These are phyloP conservation scores for Colletotrichum horii DNA, from an alignment of 2,329 filamentous ascomycete species.

Conservation along the genomic window DNA sequence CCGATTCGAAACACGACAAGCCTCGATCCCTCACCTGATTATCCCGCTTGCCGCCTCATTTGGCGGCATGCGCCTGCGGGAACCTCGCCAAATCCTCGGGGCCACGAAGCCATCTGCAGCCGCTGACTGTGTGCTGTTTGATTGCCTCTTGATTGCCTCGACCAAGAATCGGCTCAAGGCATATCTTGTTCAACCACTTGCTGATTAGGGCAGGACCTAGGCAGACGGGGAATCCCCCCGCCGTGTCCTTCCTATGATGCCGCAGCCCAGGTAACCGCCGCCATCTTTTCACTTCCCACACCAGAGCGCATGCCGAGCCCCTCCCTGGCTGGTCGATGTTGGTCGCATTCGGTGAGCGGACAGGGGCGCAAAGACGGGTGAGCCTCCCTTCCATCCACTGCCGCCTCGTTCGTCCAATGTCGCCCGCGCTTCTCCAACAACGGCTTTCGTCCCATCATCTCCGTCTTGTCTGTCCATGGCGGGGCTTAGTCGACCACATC, in stretches of 20 bases:
- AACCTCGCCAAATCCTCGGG: conserved; percentile 12
- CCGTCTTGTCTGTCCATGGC: background rate
- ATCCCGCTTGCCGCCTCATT: background rate
- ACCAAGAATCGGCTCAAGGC: background rate
- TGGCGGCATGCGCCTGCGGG: conserved; percentile 3
- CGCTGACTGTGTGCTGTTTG: background rate
- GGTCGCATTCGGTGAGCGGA: background rate
- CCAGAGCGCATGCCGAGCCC: background rate
- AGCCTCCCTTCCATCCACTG: background rate
- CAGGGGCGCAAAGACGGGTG: background rate
- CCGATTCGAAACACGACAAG: conserved; percentile 15
- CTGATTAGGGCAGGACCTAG: background rate
- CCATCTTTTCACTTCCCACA: background rate
- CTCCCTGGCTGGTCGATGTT: background rate
- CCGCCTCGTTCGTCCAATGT: conserved; percentile 6
- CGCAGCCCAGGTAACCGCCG: background rate
- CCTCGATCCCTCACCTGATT: conserved; percentile 12
- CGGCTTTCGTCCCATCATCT: background rate
- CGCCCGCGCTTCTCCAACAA: background rate
- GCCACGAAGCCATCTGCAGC: background rate
- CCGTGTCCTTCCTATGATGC: background rate
- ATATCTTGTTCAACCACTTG: background rate
- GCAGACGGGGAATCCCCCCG: conserved; percentile 1
- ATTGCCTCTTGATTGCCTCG: background rate
- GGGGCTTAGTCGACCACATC: background rate